Percentiles rank a stretch among this genome's conserved stretches.
Conservation (phyloP, 257 asterid species). For the Solanum tarapatanum region DNA sequence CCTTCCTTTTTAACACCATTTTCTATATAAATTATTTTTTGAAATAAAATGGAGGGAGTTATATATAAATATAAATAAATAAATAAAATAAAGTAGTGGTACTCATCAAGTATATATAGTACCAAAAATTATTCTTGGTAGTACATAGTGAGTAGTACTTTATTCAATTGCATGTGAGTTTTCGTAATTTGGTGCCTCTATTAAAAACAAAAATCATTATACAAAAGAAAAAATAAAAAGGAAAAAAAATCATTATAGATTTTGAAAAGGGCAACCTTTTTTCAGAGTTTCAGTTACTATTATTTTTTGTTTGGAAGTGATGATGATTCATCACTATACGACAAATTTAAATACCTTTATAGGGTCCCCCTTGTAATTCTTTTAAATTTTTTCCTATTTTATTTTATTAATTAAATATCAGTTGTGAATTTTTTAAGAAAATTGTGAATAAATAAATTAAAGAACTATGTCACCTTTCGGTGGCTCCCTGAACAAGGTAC, state of each 20-base stretch:
- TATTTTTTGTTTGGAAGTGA: constrained; percentile 30
- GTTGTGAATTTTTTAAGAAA: neutral
- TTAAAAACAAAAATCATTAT: neutral
- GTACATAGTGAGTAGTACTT: neutral
- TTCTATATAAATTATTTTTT: neutral
- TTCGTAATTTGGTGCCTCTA: neutral
- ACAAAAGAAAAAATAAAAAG: neutral
- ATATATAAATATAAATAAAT: too few species aligned
- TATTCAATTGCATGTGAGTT: constrained; percentile 1
- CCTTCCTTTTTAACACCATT: neutral
- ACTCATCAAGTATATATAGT: neutral
- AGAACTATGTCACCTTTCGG: too few species aligned
- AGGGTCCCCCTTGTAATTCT: neutral
- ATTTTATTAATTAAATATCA: neutral
- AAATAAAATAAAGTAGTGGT: neutral
- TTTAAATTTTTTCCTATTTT: neutral
- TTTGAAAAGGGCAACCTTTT: constrained; percentile 14
- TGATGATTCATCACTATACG: constrained; percentile 54
- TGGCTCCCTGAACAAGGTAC: neutral
- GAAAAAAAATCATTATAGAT: neutral
- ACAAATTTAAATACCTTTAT: constrained; percentile 16
- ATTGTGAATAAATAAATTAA: too few species aligned
- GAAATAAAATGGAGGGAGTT: neutral
- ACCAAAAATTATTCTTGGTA: neutral
- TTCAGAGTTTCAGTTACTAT: constrained; percentile 6